A percentile compares a stretch with the other conserved stretches of the same genome.
Conservation (phyloP, 1,139 yeast genomes). For the Candida mesenterica region DNA sequence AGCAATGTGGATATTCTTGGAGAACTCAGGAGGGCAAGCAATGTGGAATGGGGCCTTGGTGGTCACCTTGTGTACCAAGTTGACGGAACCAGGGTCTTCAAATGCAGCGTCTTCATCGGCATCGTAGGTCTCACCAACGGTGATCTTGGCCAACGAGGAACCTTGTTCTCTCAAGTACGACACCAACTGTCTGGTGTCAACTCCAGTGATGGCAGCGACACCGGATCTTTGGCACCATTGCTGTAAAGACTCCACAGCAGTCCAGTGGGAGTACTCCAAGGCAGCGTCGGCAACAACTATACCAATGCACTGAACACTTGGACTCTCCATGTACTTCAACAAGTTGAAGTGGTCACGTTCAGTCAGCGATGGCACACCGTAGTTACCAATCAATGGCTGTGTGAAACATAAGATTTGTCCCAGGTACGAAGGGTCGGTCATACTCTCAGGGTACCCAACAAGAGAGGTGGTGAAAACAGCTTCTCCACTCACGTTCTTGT, state of each 20-base stretch:
- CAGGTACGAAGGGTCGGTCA: constrained; percentile 96
- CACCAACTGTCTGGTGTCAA: constrained; percentile 93
- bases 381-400: constrained; percentile 95
- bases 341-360: constrained; percentile 80
- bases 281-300: constrained; percentile 96
- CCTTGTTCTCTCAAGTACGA: constrained; percentile 93
- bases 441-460: constrained; percentile 97
- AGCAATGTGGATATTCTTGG: constrained; percentile 73
- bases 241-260: constrained; percentile 92
- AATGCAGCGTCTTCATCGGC: constrained; percentile 91
- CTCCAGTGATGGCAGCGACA: constrained; percentile 95
- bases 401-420: constrained; percentile 97
- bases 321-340: constrained; percentile 87
- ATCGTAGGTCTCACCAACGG: constrained; percentile 87
- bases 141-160: constrained; percentile 84
- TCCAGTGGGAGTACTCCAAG: constrained; percentile 95
- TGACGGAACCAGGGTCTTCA: constrained; percentile 87
- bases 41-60: constrained; percentile 95
- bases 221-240: constrained; percentile 97
- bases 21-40: constrained; percentile 58
- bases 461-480: constrained; percentile 96
- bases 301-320: constrained; percentile 89
- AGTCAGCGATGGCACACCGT: constrained; percentile 90
- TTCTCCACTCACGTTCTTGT: constrained; percentile 88
- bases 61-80: constrained; percentile 89